Evolutionary conservation across 2,329 filamentous ascomycete genomes (phyloP).

Genomic region (Colletotrichum brevisporum): DNA sequence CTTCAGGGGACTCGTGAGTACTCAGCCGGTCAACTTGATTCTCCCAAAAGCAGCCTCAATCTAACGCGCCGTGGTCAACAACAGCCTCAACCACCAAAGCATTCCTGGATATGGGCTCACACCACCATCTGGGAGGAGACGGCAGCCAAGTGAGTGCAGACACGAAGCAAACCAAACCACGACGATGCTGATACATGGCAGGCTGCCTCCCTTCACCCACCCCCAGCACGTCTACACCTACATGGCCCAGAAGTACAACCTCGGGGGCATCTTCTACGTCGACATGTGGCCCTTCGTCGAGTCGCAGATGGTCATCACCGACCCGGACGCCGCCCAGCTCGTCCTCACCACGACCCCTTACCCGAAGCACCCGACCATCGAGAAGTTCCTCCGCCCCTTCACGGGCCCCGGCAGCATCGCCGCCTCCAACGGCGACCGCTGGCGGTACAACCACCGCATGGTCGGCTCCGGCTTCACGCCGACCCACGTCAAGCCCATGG

Average conservation of each 20-base stretch:
- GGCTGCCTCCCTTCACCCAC: slow-evolving; percentile 44
- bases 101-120: slow-evolving; percentile 44
- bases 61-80: not conserved
- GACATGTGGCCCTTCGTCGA: slow-evolving; percentile 49
- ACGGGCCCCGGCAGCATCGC: slow-evolving; percentile 44
- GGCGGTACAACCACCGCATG: slow-evolving; percentile 48
- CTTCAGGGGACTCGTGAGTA: slow-evolving; percentile 36
- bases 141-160: slow-evolving; percentile 1
- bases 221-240: slow-evolving; percentile 45
- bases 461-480: slow-evolving; percentile 48
- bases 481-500: slow-evolving; percentile 44
- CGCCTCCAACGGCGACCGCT: slow-evolving; percentile 46
- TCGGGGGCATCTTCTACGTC: slow-evolving; percentile 51
- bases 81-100: slow-evolving; percentile 38
- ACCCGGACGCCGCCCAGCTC: slow-evolving; percentile 46
- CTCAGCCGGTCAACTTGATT: rapidly evolving
- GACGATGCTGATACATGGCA: not conserved
- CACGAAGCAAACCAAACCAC: rapidly evolving
- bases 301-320: slow-evolving; percentile 46
- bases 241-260: slow-evolving; percentile 43
- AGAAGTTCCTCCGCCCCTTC: slow-evolving; percentile 43
- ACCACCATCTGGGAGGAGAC: slow-evolving; percentile 41
- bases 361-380: slow-evolving; percentile 41
- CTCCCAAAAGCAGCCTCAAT: too few species aligned
- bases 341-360: slow-evolving; percentile 43